Evolutionary conservation across 1,284 basidiomycete species (phyloP), one percentile per base, ranked within the genome.

Genomic region (Takashimella koratensis): DNA sequence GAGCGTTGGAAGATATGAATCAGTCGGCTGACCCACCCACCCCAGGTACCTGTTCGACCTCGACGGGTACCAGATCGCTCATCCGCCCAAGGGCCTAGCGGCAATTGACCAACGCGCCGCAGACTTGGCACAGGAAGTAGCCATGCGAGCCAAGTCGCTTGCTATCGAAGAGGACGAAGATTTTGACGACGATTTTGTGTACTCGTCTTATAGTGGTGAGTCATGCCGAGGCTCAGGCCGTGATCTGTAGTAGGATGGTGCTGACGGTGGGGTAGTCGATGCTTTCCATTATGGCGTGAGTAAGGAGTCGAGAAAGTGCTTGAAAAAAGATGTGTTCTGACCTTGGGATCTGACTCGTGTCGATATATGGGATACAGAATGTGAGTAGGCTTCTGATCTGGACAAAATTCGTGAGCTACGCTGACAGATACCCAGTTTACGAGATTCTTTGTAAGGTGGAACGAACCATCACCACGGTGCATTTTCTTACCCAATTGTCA

Each of bases 261-360:
- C n/a, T n/a, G n/a, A n/a, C n/a, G 11, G 10, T 46, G 20, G 23
- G 43, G 26, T 79, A 40, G 83, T 93, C 1, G 90, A 93, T 75
- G 90, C 90, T 1, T 92, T 86, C 67, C 89, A 92, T 71, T 86
- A 83, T 43, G 90, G 90, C 70, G 90, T 91, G 70, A 75, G 87
- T 79, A 0, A 13, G 16, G 19, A 11, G 20, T 39, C 23, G 36
- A 25, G 8, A 19, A 36, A 8, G 41, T n/a, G 46, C 19, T 51
- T 22, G 26, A 22, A 24, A 24, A 22, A 22, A 43, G 46, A 13
- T n/a, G 27, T 22, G 30, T n/a, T 19, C 47, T 16, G 40, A 11
- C 27, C 53, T 45, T 43, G 3, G 51, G 26, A 63, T 44, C 57
- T 60, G 45, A 49, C 55, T 55, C 86, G 85, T 40, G 79, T 85